phyloP scores from a whole-genome alignment of 208 protist genomes.

The Trypanosomatidae sp. region DNA sequence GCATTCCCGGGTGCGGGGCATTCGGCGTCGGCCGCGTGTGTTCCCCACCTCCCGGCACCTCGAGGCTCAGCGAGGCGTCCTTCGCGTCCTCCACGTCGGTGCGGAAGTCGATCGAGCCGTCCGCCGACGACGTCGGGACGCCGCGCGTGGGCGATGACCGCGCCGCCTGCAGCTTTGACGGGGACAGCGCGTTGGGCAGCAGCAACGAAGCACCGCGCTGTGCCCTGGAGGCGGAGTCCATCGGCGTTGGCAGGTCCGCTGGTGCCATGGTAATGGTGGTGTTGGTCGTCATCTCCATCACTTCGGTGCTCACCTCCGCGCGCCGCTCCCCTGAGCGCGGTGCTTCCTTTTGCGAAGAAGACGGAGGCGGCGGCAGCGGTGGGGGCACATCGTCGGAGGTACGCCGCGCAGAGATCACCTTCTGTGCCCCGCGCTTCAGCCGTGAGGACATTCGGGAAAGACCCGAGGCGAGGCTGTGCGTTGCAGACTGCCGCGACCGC shows the following conservation, averaged over 20 bases:
- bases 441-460: conserved; percentile 14
- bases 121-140: background rate
- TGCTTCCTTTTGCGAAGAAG: no score
- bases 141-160: background rate
- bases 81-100: background rate
- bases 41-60: background rate
- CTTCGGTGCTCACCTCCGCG: no score
- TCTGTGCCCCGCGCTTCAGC: conserved; percentile 7
- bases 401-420: background rate
- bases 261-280: no score
- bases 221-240: no score
- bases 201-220: background rate
- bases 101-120: conserved; percentile 11
- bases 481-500: conserved; percentile 2
- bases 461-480: conserved; percentile 11
- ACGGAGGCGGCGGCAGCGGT: background rate
- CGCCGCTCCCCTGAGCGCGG: no score
- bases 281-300: no score
- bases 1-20: background rate
- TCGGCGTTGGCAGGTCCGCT: no score
- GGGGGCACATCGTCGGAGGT: background rate
- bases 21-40: background rate
- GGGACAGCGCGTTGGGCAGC: background rate
- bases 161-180: background rate
- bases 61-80: no score